Percentiles rank a stretch among this genome's conserved stretches.
These are phyloP conservation scores for Pseudonitzschia multistriata DNA, from an alignment of 108 stramenopile genomes.

Conservation along the genomic window DNA sequence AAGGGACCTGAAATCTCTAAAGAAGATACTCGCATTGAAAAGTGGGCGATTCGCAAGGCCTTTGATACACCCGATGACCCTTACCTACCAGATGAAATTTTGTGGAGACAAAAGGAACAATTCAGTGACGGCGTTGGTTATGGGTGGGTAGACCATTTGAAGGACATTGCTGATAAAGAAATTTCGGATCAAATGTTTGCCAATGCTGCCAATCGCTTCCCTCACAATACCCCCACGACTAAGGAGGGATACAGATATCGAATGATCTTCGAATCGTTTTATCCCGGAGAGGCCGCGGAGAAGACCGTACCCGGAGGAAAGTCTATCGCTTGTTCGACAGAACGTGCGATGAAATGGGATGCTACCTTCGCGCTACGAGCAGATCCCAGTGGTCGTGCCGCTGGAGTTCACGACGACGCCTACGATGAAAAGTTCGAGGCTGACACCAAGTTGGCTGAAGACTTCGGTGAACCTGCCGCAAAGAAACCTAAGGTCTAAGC, in stretches of 20 bases:
- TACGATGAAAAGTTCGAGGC: conserved; percentile 88
- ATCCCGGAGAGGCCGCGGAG: conserved; percentile 94
- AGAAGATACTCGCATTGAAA: conserved; percentile 89
- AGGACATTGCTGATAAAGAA: conserved; percentile 88
- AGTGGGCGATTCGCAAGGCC: conserved; percentile 96
- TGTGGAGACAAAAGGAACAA: conserved; percentile 99
- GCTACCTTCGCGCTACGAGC: conserved; percentile 78
- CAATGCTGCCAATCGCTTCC: conserved; percentile 89
- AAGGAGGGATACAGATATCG: conserved; percentile 99
- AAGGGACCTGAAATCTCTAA: conserved; percentile 69
- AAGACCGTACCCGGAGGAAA: conserved; percentile 96
- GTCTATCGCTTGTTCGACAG: conserved; percentile 97
- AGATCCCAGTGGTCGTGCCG: conserved; percentile 95
- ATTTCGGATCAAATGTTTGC: conserved; percentile 94
- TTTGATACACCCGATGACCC: conserved; percentile 99
- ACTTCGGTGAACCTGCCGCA: conserved; percentile 36
- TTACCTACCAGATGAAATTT: conserved; percentile 94
- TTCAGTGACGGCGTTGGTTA: conserved; percentile 99
- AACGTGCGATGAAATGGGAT: conserved; percentile 97
- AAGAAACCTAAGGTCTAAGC: conserved; percentile 66
- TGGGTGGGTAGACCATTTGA: conserved; percentile 95
- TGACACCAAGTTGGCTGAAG: conserved; percentile 41
- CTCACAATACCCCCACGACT: conserved; percentile 95
- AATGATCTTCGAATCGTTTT: conserved; percentile 94
- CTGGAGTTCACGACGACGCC: conserved; percentile 93